Conservation (phyloP, 208 protist genomes). For the Blastocrithidia nonstop region DNA sequence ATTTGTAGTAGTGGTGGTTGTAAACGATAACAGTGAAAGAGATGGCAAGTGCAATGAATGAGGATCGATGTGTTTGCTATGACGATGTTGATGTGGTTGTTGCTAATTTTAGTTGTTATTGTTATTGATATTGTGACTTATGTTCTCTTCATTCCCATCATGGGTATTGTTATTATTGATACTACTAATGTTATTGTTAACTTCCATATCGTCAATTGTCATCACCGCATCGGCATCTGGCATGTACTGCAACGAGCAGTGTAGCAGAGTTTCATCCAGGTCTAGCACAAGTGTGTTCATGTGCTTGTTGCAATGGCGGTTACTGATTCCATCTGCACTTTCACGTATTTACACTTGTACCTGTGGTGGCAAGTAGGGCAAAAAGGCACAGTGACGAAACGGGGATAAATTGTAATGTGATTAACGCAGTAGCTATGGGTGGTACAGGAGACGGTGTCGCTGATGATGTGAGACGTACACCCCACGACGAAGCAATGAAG, state of each 20-base stretch:
- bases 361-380: constrained; percentile 8
- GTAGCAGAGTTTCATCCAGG: constrained; percentile 36
- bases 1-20: no score
- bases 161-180: neutral
- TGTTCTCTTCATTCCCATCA: neutral
- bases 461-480: neutral
- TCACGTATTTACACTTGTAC: neutral
- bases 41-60: no score
- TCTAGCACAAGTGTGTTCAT: constrained; percentile 27
- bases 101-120: neutral
- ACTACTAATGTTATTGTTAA: neutral
- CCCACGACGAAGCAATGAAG: no score
- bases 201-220: constrained; percentile 3
- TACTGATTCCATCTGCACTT: no score
- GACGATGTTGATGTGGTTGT: neutral
- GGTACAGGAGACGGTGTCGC: neutral
- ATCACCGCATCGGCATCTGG: constrained; percentile 14
- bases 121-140: neutral
- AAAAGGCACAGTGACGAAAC: constrained; percentile 19
- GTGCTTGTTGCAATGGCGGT: neutral
- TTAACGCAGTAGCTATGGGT: neutral
- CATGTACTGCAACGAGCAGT: constrained; percentile 20
- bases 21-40: no score
- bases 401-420: constrained; percentile 17
- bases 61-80: no score